Evolutionary conservation across 495 filamentous ascomycete species (phyloP).

Genomic region (Pseudotulostoma volvatum): DNA sequence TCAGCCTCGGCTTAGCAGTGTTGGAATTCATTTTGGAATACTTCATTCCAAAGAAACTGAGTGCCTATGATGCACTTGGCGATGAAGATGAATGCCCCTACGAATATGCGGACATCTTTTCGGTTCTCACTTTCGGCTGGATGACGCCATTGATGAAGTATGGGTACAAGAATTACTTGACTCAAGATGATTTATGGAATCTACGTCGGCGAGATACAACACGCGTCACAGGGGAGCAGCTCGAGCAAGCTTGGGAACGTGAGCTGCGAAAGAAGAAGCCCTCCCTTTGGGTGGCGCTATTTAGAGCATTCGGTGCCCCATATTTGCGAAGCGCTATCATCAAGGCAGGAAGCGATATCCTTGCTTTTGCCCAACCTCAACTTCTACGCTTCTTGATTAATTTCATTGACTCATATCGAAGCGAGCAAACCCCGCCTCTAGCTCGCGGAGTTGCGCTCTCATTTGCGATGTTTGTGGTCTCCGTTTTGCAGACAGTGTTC

Average conservation of each 20-base stretch:
- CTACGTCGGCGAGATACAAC: constrained; percentile 70
- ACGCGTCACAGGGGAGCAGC: constrained; percentile 41
- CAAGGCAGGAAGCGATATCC: constrained; percentile 68
- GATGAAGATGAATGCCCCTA: constrained; percentile 85
- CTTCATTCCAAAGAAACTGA: constrained; percentile 74
- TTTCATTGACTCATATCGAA: constrained; percentile 69
- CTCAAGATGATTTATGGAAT: constrained; percentile 94
- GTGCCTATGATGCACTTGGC: constrained; percentile 67
- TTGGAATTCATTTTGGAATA: constrained; percentile 77
- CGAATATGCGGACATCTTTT: constrained; percentile 91
- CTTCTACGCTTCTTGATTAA: constrained; percentile 69
- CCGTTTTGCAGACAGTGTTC: constrained; percentile 61
- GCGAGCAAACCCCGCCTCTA: constrained; percentile 51
- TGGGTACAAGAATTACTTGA: constrained; percentile 82
- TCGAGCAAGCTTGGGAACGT: constrained; percentile 61
- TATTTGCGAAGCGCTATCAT: constrained; percentile 67
- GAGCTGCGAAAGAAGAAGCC: constrained; percentile 63
- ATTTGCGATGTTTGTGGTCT: constrained; percentile 79
- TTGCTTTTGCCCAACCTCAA: constrained; percentile 85
- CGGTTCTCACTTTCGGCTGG: constrained; percentile 88
- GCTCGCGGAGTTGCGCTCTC: constrained; percentile 78
- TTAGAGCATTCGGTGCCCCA: constrained; percentile 67
- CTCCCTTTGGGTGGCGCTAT: constrained; percentile 83
- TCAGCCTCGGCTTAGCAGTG: constrained; percentile 54
- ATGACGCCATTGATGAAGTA: constrained; percentile 97